Evolutionary conservation across 2,329 filamentous ascomycete species (phyloP).

Genomic region (Microdochium nivale): DNA sequence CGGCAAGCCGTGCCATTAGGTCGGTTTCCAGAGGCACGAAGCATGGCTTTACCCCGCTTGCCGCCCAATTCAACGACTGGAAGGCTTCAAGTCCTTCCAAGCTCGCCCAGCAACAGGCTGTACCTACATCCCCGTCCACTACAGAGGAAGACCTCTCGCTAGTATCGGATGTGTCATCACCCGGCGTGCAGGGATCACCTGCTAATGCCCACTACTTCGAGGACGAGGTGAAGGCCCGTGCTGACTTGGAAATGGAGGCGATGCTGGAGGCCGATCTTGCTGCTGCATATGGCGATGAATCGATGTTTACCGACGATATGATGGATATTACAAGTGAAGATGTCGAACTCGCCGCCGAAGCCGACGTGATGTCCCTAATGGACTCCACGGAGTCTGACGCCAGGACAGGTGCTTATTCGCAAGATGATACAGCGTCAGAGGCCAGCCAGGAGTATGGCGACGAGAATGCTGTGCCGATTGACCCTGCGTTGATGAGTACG

Average conservation of each 20-base stretch:
- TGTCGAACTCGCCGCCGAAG: conserved; percentile 46
- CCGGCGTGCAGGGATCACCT: conserved; percentile 24
- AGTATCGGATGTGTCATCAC: conserved; percentile 12
- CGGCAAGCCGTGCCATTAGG: conserved; percentile 16
- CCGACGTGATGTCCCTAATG: conserved; percentile 50
- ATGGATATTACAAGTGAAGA: conserved; percentile 46
- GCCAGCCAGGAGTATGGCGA: conserved; percentile 59
- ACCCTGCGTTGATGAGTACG: conserved; percentile 32
- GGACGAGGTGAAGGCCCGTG: conserved; percentile 45
- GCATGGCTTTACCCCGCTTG: conserved; percentile 56
- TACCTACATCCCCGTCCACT: conserved; percentile 14
- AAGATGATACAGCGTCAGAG: conserved; percentile 46
- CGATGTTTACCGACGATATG: conserved; percentile 33
- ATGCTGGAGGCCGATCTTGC: conserved; percentile 25
- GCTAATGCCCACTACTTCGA: conserved; percentile 48
- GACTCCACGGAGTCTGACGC: conserved; percentile 32
- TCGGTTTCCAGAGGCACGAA: conserved; percentile 21
- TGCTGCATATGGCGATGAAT: conserved; percentile 19
- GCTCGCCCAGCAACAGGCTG: conserved; percentile 11
- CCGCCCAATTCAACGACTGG: conserved; percentile 54
- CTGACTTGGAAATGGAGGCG: conserved; percentile 22
- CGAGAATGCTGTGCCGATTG: conserved; percentile 52
- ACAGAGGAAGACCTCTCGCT: conserved; percentile 14
- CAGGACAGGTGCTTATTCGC: conserved; percentile 17
- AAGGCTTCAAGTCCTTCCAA: conserved; percentile 48